Evolutionary conservation across 2,329 filamentous ascomycete species (phyloP).

Genomic region (Cucurbitaria berberidis): DNA sequence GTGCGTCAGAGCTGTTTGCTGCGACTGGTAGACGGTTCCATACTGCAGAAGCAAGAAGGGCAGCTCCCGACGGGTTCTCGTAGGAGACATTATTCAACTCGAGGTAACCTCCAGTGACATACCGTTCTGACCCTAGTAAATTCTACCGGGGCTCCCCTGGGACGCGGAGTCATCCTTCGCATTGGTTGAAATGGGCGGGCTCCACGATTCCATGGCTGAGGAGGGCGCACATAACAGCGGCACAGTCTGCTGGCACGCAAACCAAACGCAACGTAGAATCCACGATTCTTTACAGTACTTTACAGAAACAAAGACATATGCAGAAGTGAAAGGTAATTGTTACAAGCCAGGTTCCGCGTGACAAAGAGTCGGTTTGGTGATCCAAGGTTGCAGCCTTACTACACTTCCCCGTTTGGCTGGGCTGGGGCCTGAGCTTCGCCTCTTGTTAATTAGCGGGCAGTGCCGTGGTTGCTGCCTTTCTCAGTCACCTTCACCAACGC

Average conservation of each 20-base stretch:
- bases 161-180: conserved; percentile 5
- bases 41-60: background rate
- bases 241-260: background rate
- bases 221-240: conserved; percentile 1
- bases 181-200: background rate
- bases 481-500: conserved; percentile 17
- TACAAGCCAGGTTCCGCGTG: background rate
- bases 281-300: background rate
- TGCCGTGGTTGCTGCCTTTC: conserved; percentile 19
- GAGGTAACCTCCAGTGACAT: background rate
- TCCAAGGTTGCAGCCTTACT: conserved; percentile 41
- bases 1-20: no score
- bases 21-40: background rate
- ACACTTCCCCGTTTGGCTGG: conserved; percentile 17
- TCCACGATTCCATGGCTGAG: background rate
- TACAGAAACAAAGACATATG: background rate
- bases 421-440: conserved; percentile 28
- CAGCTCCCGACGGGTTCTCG: background rate
- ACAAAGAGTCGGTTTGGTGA: conserved; percentile 6
- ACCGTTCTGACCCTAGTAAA: conserved; percentile 1
- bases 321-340: background rate
- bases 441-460: conserved; percentile 11
- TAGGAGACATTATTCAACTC: background rate
- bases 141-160: conserved; percentile 5
- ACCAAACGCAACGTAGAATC: conserved; percentile 9